A percentile compares a stretch with the other conserved stretches of the same genome.
These are phyloP conservation scores for Chloridella minuta DNA, from an alignment of 352 stramenopile species.

Conservation along the genomic window DNA sequence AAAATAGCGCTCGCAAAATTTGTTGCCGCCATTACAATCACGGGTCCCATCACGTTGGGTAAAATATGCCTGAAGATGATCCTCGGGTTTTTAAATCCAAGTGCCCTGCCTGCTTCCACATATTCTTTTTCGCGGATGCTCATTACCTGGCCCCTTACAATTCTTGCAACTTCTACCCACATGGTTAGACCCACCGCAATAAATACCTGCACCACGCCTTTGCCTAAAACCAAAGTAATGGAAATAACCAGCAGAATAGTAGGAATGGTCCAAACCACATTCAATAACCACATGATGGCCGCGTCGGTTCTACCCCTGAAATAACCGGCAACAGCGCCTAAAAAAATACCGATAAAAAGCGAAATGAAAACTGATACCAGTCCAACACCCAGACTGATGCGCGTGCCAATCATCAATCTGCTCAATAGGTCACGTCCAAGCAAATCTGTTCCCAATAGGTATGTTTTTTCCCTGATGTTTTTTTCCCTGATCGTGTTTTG, in stretches of 20 bases:
- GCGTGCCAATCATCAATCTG: not conserved
- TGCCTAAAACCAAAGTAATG: not conserved
- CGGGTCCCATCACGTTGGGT: not conserved
- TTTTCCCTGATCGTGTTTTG: not conserved
- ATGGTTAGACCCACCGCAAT: not conserved
- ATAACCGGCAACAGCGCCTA: not conserved
- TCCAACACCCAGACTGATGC: not conserved
- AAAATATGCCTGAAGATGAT: not conserved
- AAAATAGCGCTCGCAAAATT: not conserved
- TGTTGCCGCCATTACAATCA: not conserved
- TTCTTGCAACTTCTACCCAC: not conserved
- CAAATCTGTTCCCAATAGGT: not conserved
- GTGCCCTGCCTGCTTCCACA: not conserved
- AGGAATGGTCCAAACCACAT: not conserved
- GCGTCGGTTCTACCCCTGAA: not conserved
- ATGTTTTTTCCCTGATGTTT: not conserved
- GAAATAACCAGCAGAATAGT: not conserved
- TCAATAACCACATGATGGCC: not conserved
- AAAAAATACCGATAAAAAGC: not conserved
- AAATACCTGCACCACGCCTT: not conserved
- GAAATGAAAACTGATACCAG: not conserved
- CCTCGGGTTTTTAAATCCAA: not conserved
- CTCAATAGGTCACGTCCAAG: not conserved
- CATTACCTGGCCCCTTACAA: not conserved
- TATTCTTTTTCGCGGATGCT: not conserved